A percentile compares a stretch with the other conserved stretches of the same genome.
These are phyloP conservation scores for Sarocladiaceae sp. DNA, from an alignment of 2,329 filamentous ascomycete species.

Conservation along the genomic window DNA sequence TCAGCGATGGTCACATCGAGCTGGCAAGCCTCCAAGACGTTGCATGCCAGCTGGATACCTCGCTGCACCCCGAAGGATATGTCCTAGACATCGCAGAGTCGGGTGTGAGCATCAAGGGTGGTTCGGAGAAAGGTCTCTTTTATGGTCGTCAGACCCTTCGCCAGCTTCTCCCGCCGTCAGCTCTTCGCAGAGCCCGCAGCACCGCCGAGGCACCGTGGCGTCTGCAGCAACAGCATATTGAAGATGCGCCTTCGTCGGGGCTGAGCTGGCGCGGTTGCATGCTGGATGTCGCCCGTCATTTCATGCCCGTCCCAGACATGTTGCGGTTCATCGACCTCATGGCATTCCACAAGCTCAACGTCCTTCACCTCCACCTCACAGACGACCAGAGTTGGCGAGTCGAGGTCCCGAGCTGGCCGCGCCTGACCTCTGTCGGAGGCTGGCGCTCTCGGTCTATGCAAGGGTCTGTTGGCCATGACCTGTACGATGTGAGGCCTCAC, in stretches of 20 bases:
- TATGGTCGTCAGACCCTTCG: conserved; percentile 10
- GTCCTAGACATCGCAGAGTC: not conserved
- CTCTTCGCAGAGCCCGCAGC: conserved; percentile 7
- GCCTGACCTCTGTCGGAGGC: conserved; percentile 37
- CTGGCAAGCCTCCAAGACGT: conserved; percentile 6
- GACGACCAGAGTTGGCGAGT: conserved; percentile 32
- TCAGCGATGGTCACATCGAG: conserved; percentile 22
- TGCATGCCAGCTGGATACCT: not conserved
- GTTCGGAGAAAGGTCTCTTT: conserved; percentile 8
- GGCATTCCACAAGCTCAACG: conserved; percentile 56
- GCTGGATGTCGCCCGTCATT: conserved; percentile 17
- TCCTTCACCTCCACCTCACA: conserved; percentile 51
- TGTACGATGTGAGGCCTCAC: conserved; percentile 34
- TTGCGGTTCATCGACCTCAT: conserved; percentile 20
- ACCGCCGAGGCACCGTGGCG: conserved; percentile 2
- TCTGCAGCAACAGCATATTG: conserved; percentile 5
- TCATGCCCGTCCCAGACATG: conserved; percentile 15
- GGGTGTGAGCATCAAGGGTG: not conserved
- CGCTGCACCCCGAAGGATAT: not conserved
- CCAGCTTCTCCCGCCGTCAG: conserved; percentile 5
- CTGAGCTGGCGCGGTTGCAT: conserved; percentile 14
- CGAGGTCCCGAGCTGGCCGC: not conserved
- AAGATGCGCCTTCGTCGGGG: conserved; percentile 2
- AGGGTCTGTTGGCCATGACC: not conserved
- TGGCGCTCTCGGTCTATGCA: not conserved